A percentile compares a stretch with the other conserved stretches of the same genome.
These are phyloP conservation scores for Naegleria gruberi DNA, from an alignment of 208 protist species.

Conservation along the genomic window DNA sequence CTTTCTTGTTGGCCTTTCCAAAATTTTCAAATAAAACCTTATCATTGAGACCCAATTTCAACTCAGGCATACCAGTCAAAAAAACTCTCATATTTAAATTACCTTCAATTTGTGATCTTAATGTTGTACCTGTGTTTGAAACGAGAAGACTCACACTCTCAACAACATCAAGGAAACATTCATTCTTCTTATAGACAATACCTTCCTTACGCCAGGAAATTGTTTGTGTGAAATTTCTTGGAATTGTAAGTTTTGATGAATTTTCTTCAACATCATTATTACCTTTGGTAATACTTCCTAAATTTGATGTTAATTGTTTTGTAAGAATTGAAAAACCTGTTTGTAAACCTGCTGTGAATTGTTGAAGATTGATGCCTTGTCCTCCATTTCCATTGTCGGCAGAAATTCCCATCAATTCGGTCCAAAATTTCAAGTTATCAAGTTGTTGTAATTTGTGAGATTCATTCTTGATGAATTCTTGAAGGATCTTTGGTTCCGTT, in stretches of 20 bases:
- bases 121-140: slow-evolving; percentile 49
- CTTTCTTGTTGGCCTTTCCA: slow-evolving; percentile 28
- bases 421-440: not conserved
- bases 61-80: slow-evolving; percentile 82
- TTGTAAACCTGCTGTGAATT: not conserved
- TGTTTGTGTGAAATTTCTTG: slow-evolving; percentile 55
- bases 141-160: slow-evolving; percentile 84
- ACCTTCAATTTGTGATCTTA: slow-evolving; percentile 78
- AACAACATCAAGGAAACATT: slow-evolving; percentile 87
- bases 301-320: not conserved
- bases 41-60: slow-evolving; percentile 85
- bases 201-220: slow-evolving; percentile 63
- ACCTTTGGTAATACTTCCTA: not conserved
- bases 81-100: slow-evolving; percentile 66
- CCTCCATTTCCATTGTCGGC: not conserved
- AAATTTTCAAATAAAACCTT: slow-evolving; percentile 51
- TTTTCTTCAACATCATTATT: slow-evolving; percentile 2
- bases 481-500: slow-evolving; percentile 57
- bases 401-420: not conserved
- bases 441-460: not conserved
- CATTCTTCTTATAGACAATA: slow-evolving; percentile 77
- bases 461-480: slow-evolving; percentile 21
- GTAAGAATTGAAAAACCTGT: not conserved
- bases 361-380: not conserved
- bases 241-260: slow-evolving; percentile 31